These are phyloP conservation scores for Didymella glomerata DNA, from an alignment of 2,329 filamentous ascomycete genomes.

Conservation along the genomic window DNA sequence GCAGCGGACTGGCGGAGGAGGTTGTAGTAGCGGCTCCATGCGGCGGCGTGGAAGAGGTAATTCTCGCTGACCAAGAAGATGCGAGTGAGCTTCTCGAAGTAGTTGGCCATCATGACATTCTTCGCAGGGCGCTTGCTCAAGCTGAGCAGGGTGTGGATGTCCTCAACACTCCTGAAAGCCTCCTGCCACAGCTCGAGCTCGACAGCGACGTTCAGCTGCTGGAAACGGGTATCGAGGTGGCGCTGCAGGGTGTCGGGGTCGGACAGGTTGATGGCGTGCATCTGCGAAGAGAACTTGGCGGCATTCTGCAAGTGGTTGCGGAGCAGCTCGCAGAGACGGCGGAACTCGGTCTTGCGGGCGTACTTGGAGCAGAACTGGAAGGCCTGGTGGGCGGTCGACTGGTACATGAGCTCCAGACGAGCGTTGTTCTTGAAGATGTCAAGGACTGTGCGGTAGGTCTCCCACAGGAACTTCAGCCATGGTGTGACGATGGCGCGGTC, in stretches of 20 bases:
- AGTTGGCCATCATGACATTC: conserved; percentile 99
- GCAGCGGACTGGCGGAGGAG: conserved; percentile 89
- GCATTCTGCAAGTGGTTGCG: conserved; percentile 99
- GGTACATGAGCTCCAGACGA: conserved; percentile 95
- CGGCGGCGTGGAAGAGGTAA: conserved; percentile 98
- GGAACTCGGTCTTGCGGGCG: conserved; percentile 98
- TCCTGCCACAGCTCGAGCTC: conserved; percentile 99
- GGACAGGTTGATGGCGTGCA: conserved; percentile 99
- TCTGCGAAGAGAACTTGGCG: conserved; percentile 98
- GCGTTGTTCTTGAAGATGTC: conserved; percentile 99
- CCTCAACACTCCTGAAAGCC: conserved; percentile 98
- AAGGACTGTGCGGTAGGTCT: conserved; percentile 97
- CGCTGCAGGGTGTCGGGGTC: conserved; percentile 97
- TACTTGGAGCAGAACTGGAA: conserved; percentile 99
- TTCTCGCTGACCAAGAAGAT: conserved; percentile 99
- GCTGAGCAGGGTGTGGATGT: conserved; percentile 96
- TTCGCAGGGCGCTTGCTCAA: conserved; percentile 97
- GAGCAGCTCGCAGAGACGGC: conserved; percentile 95
- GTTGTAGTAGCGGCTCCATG: conserved; percentile 97
- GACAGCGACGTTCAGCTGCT: conserved; percentile 97
- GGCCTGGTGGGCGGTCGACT: conserved; percentile 96
- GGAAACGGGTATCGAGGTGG: conserved; percentile 96
- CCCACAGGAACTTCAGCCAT: conserved; percentile 99
- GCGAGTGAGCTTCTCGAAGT: conserved; percentile 98
- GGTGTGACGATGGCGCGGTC: conserved; percentile 98